These are phyloP conservation scores for Dictyostelium purpureum DNA, from an alignment of 78 protist species.

Conservation along the genomic window DNA sequence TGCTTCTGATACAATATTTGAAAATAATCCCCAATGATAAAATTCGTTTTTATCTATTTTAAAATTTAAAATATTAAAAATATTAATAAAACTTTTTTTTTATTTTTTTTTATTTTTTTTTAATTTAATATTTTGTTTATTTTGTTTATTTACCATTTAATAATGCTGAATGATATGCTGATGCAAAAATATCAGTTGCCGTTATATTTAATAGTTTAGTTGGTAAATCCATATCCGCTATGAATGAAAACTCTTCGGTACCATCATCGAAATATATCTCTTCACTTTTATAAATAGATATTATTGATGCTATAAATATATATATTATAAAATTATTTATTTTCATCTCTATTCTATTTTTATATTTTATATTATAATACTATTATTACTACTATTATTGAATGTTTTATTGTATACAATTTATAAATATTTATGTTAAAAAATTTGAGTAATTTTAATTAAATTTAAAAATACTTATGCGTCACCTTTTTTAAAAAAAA, in stretches of 20 bases:
- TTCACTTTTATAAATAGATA: background rate
- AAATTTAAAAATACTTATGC: too few species aligned
- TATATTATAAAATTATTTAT: too few species aligned
- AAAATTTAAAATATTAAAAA: too few species aligned
- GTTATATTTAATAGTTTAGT: background rate
- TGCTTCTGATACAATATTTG: background rate
- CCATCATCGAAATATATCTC: slow-evolving; percentile 7
- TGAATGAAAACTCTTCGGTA: background rate
- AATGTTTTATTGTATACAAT: background rate
- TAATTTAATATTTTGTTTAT: too few species aligned
- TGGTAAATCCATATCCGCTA: background rate
- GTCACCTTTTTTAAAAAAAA: too few species aligned
- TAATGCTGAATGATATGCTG: slow-evolving; percentile 12
- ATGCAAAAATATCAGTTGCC: slow-evolving; percentile 7
- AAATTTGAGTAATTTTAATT: background rate
- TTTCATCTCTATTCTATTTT: background rate
- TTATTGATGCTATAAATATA: too few species aligned
- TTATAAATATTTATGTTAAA: background rate
- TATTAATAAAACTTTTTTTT: too few species aligned
- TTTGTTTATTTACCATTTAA: background rate
- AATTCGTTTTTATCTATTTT: background rate
- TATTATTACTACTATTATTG: too few species aligned
- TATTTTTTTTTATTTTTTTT: too few species aligned
- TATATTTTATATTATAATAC: too few species aligned
- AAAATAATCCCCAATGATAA: slow-evolving; percentile 26